Conservation (phyloP, 148 eudicot species). For the Diospyros kaki region DNA sequence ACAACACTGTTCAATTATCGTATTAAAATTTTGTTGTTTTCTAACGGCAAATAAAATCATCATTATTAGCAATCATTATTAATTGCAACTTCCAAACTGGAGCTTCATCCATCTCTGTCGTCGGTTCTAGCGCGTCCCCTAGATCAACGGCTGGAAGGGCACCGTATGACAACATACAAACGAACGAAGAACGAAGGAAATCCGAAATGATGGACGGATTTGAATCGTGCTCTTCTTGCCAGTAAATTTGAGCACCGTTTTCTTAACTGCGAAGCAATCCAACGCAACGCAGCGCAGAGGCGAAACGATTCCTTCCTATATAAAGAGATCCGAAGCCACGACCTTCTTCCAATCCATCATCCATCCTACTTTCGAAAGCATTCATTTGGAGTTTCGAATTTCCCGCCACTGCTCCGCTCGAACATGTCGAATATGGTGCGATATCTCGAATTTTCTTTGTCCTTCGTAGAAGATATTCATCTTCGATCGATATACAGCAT, state of each 20-base stretch:
- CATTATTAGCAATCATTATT: too few species aligned
- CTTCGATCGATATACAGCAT: too few species aligned
- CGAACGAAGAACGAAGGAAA: neutral
- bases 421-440: constrained; percentile 9
- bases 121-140: neutral
- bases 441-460: neutral
- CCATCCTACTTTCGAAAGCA: too few species aligned
- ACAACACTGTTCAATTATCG: too few species aligned
- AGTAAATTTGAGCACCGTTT: neutral
- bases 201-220: neutral
- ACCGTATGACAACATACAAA: neutral
- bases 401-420: neutral
- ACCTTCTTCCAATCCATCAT: neutral
- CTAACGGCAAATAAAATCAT: too few species aligned
- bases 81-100: neutral
- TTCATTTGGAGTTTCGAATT: neutral
- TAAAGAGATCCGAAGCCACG: neutral
- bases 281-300: too few species aligned
- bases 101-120: constrained; percentile 2
- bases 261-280: neutral
- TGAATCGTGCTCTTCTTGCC: too few species aligned
- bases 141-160: neutral
- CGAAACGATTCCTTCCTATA: neutral
- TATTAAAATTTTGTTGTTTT: too few species aligned
- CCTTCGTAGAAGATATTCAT: neutral